Evolutionary conservation across 257 asterid species (phyloP), one percentile per base, ranked within the genome.

Genomic region (Nyctanthes arbortristis): DNA sequence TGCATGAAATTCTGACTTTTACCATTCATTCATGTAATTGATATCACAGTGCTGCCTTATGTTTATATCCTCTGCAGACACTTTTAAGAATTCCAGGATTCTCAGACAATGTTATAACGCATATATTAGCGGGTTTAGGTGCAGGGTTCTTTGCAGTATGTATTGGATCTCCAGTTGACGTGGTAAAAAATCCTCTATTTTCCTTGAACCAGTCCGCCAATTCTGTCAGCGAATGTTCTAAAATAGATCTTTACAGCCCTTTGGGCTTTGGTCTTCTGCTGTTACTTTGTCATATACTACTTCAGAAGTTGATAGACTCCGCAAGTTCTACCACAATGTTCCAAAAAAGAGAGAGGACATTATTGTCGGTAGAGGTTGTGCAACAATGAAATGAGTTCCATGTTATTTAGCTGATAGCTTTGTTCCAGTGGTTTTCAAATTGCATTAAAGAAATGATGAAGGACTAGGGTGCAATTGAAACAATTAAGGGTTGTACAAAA

Each of bases 81-180:
- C 76, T 92, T 76, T 72, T 89, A 81, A 78, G 34, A 71, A 61
- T 92, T 75, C 96, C 96, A 39, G 98, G 96, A 74, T 89, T 89
- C 82, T 75, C 91, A 18, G 96, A 89, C 85, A 84, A 69, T 79
- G 77, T 80, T 70, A 75, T 88, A 76, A 89, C 96, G 32, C 98
- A 92, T 66, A 80, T 88, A 47, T 81, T 92, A 68, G 96, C 96
- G 81, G 98, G 98, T 77, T 78, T 86, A 71, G 98, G 96, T 74
- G 98, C 98, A 56, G 98, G 98, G 29, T 89, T 92, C 74, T 92
- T 92, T 83, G 98, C 96, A 68, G 98, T 89, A 81, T 88, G 89
- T 75, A 79, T 92, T 63, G 98, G 98, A 78, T 92, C 98, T 71
- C 96, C 98, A 66, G 84, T 92, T 72, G 98, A 92, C 64, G 96